Evolutionary conservation across 225 moss, liverwort and hornwort species (phyloP).

Genomic region (Rhytidiadelphus loreus): DNA sequence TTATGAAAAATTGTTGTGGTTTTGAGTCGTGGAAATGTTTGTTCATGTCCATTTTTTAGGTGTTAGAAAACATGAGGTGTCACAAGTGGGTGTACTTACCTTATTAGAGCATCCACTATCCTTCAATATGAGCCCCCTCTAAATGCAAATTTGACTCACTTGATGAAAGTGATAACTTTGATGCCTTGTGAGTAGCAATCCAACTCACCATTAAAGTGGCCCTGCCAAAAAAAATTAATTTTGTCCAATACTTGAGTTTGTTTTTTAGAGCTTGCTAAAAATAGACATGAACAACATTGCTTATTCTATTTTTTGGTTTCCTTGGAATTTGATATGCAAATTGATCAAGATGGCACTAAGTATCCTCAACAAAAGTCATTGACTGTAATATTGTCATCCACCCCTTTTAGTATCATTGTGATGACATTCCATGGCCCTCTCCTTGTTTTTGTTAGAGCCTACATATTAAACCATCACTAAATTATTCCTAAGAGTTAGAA

Average conservation of each 20-base stretch:
- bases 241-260: neutral
- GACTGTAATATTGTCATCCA: neutral
- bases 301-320: rapidly evolving
- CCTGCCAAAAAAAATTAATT: rapidly evolving
- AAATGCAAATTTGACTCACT: neutral
- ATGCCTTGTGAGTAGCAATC: rapidly evolving
- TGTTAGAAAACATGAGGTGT: neutral
- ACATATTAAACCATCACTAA: neutral
- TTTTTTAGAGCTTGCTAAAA: rapidly evolving
- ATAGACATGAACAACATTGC: rapidly evolving
- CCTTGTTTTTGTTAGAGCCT: rapidly evolving
- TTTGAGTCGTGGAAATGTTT: neutral
- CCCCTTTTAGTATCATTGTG: neutral
- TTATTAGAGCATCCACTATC: rapidly evolving
- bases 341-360: rapidly evolving
- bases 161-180: neutral
- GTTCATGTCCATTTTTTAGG: neutral
- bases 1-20: neutral
- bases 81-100: neutral
- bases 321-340: neutral
- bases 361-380: neutral
- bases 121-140: rapidly evolving
- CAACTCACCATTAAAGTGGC: rapidly evolving
- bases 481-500: neutral
- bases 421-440: rapidly evolving